Base-by-base conservation (phyloP, 257 asterid genomes). In the Forsythia viridissima region DNA sequence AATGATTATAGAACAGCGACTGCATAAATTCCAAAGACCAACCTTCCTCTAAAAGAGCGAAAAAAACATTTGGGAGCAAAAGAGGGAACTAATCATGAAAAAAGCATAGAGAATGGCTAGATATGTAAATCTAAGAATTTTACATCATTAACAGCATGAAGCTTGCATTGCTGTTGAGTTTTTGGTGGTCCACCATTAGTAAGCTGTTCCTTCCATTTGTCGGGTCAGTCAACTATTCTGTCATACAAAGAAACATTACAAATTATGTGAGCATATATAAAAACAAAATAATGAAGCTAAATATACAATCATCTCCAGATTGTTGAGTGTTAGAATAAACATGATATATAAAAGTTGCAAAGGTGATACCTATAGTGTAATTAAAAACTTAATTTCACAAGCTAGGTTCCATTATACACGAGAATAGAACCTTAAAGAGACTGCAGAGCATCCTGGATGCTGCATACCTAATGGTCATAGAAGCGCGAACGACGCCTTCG, bases 401-500 rank as follows among this genome's bases (percentile, higher is more conserved):
- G 70, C 40, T 46, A 69, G 71, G 65, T 55, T 55, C 3, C 40
- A 73, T 70, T 65, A 68, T 12, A 77, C 18, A 70, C 70, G 55
- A 80, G 44, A 79, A 46, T 12, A 73, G 16, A 48, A 73, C 30
- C 55, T 67, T 39, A 70, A 74, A 30, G 24, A 69, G 43, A n/a
- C 75, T 18, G 61, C 41, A 40, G 61, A 61, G 42, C 46, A 13
- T 40, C 39, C 46, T 13, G 72, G 59, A 75, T 13, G 61, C 44
- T 71, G 80, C 87, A 78, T 85, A 87, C 89, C 92, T 91, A 91
- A 88, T 70, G 83, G 84, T 88, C 96, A 65, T 87, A 81, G 90
- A 92, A 89, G 85, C 97, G 94, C 73, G 96, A 88, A 51, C 78
- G 96, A 18, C 93, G 92, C 72, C 97, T 88, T 66, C 86, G 87